These are phyloP conservation scores for Penicillium freii DNA, from an alignment of 2,329 filamentous ascomycete genomes.

Conservation along the genomic window DNA sequence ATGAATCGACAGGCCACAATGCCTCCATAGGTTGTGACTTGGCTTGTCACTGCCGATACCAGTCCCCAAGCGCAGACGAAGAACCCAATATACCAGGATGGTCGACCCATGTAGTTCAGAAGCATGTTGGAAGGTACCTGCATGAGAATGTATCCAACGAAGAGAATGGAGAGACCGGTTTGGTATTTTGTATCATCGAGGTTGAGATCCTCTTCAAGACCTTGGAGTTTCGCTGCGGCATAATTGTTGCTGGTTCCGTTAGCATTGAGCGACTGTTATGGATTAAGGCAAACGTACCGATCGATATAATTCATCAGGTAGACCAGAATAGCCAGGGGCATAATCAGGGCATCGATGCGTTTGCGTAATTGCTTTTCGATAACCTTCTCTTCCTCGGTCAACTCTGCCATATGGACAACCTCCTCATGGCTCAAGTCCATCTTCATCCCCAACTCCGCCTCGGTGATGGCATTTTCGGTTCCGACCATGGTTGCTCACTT, in stretches of 20 bases:
- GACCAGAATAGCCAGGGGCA: slow-evolving; percentile 42
- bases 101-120: slow-evolving; percentile 44
- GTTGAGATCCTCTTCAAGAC: slow-evolving; percentile 39
- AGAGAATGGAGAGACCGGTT: slow-evolving; percentile 45
- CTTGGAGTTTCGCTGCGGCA: slow-evolving; percentile 46
- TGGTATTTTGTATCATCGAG: slow-evolving; percentile 40
- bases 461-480: slow-evolving; percentile 13
- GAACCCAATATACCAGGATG: slow-evolving; percentile 46
- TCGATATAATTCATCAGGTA: slow-evolving; percentile 47
- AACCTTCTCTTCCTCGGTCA: slow-evolving; percentile 34
- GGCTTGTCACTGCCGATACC: slow-evolving; percentile 46
- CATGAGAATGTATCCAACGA: slow-evolving; percentile 48
- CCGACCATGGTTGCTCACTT: slow-evolving; percentile 8
- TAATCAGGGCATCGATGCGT: slow-evolving; percentile 40
- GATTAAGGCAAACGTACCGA: slow-evolving; percentile 26
- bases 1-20: slow-evolving; percentile 49
- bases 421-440: slow-evolving; percentile 23
- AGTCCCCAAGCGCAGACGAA: slow-evolving; percentile 49
- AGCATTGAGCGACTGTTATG: not conserved
- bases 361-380: slow-evolving; percentile 38
- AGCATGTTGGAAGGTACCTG: slow-evolving; percentile 50
- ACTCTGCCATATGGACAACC: slow-evolving; percentile 16
- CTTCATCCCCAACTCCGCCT: slow-evolving; percentile 21
- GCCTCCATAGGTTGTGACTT: slow-evolving; percentile 42
- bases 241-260: slow-evolving; percentile 45